Base-by-base conservation (phyloP, 176 grass and related monocot species). In the Eleusine coracana region DNA sequence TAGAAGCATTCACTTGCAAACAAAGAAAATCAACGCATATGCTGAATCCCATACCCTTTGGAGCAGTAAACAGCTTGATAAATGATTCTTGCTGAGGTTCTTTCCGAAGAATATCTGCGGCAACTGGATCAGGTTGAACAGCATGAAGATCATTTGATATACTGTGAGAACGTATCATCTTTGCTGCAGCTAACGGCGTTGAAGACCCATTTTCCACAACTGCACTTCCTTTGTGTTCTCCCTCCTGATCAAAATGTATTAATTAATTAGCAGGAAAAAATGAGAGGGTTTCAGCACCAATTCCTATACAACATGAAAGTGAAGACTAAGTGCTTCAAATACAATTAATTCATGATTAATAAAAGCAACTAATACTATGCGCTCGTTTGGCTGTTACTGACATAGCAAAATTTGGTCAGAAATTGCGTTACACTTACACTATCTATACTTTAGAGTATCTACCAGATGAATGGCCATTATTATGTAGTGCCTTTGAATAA, bases 91-190 rank as follows among this genome's bases (percentile, higher is more conserved):
- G 91, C 66, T 98, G 85, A 70, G 96, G 87, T 86, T 90, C 96
- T 96, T 88, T 98, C 79, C 96, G 92, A 83, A 98, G 93, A 96
- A 98, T 96, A 89, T 98, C 89, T 79, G 96, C 96, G 45, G 93
- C 93, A 80, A 98, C 79, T 69, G 96, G 96, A 65, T 98, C 91
- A 80, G 93, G 93, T 73, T 95, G 96, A 59, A 83, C 96, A 3
- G 74, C 93, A 85, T 95, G 96, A 82, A 98, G 82, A 95, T 95
- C 83, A 86, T 92, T 94, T 62, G 96, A 86, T 77, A 93, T 90
- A 82, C 96, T 98, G 76, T 93, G 89, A 73, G 93, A 90, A 37
- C 93, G 86, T 64, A 87, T 90, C 93, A 98, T 84, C 76, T 50
- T 87, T 82, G 93, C 73, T 85, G 86, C 83, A 80, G 92, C 44